These are phyloP conservation scores for Plasmopara viticola DNA, from an alignment of 352 stramenopile genomes.

Conservation along the genomic window DNA sequence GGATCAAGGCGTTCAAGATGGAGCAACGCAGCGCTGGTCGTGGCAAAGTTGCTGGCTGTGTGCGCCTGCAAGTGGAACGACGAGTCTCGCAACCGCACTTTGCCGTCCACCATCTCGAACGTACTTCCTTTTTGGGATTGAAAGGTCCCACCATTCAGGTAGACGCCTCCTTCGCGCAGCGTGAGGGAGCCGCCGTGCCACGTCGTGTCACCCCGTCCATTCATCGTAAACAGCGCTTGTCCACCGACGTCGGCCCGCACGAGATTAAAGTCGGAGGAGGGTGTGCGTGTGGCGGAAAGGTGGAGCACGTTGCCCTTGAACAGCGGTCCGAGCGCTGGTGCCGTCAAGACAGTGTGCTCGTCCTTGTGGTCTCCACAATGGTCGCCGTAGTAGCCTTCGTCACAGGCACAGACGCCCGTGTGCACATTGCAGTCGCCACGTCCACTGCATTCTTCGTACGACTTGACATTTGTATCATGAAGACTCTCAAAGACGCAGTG, in stretches of 20 bases:
- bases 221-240: constrained; percentile 51
- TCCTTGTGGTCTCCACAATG: constrained; percentile 64
- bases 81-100: constrained; percentile 37
- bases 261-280: constrained; percentile 58
- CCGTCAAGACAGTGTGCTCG: constrained; percentile 50
- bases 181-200: constrained; percentile 24
- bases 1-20: constrained; percentile 30
- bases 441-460: constrained; percentile 53
- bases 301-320: constrained; percentile 66
- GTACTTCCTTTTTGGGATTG: constrained; percentile 41
- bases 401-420: constrained; percentile 48
- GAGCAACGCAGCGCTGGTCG: constrained; percentile 20
- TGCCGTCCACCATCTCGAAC: constrained; percentile 41
- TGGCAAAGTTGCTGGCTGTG: constrained; percentile 9
- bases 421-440: constrained; percentile 47
- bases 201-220: constrained; percentile 45
- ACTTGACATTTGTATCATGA: constrained; percentile 35
- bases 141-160: constrained; percentile 24
- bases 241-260: constrained; percentile 52
- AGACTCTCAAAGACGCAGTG: constrained; percentile 45
- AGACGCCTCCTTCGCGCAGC: constrained; percentile 16
- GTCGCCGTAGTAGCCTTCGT: constrained; percentile 63
- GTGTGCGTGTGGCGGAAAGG: constrained; percentile 36
- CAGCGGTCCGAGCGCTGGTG: constrained; percentile 43
- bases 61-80: constrained; percentile 29